phyloP scores from a whole-genome alignment of 2,329 filamentous ascomycete genomes.

The Scedosporium aurantiacum region DNA sequence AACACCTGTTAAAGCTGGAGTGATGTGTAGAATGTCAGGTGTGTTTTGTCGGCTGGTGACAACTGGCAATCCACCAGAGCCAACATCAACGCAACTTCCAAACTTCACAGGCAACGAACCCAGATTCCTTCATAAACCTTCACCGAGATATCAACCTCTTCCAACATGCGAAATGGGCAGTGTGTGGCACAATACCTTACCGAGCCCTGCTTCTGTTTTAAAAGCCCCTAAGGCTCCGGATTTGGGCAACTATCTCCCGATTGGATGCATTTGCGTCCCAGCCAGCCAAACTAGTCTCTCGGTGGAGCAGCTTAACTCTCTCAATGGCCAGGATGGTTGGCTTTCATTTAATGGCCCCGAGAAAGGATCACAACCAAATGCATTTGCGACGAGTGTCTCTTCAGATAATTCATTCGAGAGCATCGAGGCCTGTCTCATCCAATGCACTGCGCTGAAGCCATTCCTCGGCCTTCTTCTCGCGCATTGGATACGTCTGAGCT shows the following conservation, averaged over 20 bases:
- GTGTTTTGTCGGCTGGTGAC: too few species aligned
- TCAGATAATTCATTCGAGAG: background rate
- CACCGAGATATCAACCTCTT: too few species aligned
- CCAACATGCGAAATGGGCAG: background rate
- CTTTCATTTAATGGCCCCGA: background rate
- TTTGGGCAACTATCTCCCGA: background rate
- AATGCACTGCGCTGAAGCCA: slow-evolving; percentile 12
- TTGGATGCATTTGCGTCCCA: background rate
- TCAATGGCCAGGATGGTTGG: background rate
- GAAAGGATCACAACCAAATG: background rate
- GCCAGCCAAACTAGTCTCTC: background rate
- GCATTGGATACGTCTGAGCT: slow-evolving; percentile 34
- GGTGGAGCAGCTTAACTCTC: background rate
- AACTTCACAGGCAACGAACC: too few species aligned
- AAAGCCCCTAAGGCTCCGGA: background rate
- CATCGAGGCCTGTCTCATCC: slow-evolving; percentile 20
- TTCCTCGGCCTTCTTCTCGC: slow-evolving; percentile 21
- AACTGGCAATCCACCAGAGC: background rate
- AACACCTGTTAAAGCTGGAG: too few species aligned
- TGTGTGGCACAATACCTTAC: background rate
- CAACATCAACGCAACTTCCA: background rate
- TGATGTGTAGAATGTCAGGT: too few species aligned
- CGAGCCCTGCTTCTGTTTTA: background rate
- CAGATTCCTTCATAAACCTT: too few species aligned
- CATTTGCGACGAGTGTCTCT: too few species aligned